These are phyloP conservation scores for Irpex sp. DNA, from an alignment of 1,284 basidiomycete genomes.

Conservation along the genomic window DNA sequence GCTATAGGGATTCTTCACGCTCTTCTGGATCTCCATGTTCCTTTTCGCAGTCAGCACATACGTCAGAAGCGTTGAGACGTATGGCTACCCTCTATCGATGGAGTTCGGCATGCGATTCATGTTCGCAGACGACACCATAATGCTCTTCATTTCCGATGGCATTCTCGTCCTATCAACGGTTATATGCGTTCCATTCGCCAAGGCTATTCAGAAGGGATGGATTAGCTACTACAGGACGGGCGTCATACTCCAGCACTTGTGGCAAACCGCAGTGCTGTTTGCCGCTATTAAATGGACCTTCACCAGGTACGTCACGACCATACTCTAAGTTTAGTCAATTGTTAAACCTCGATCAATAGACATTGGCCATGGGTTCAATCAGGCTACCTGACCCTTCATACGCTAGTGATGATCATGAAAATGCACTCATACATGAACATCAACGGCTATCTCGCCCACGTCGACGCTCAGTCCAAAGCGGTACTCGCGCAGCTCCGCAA, in stretches of 20 bases:
- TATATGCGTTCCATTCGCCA: slow-evolving; percentile 82
- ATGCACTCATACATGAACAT: slow-evolving; percentile 92
- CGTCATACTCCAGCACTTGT: slow-evolving; percentile 71
- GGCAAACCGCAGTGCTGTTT: slow-evolving; percentile 70
- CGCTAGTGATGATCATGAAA: slow-evolving; percentile 92
- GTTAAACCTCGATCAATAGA: slow-evolving; percentile 32
- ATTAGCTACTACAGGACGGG: slow-evolving; percentile 78
- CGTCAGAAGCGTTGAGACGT: slow-evolving; percentile 70
- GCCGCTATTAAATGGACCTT: slow-evolving; percentile 83
- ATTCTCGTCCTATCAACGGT: slow-evolving; percentile 77
- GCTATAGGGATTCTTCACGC: slow-evolving; percentile 81
- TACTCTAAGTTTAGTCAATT: background rate
- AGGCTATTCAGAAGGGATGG: slow-evolving; percentile 73
- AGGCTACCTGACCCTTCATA: slow-evolving; percentile 92
- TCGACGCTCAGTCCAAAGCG: slow-evolving; percentile 42
- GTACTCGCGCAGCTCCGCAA: slow-evolving; percentile 43
- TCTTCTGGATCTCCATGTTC: slow-evolving; percentile 90
- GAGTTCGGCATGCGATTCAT: slow-evolving; percentile 70
- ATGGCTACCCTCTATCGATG: slow-evolving; percentile 77
- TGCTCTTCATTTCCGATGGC: slow-evolving; percentile 82
- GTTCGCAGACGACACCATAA: slow-evolving; percentile 84
- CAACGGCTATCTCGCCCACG: slow-evolving; percentile 80
- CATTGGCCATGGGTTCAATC: slow-evolving; percentile 99
- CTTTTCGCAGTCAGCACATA: slow-evolving; percentile 79
- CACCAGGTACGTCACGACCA: slow-evolving; percentile 47